Evolutionary conservation across 2,329 filamentous ascomycete genomes (phyloP).

Genomic region (Blastomyces silverae): DNA sequence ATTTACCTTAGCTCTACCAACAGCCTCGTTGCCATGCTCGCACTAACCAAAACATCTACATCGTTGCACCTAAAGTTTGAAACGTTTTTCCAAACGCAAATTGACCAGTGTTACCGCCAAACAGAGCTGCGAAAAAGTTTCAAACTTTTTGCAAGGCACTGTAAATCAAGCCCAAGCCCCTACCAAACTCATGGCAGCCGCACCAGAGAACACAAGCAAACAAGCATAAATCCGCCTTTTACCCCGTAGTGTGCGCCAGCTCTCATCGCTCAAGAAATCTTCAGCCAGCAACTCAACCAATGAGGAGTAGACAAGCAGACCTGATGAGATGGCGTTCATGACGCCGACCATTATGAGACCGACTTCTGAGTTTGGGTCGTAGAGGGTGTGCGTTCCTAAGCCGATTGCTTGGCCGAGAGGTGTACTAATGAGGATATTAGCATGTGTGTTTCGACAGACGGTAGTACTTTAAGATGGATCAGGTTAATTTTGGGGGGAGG

Average conservation of each 20-base stretch:
- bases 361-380: slow-evolving; percentile 64
- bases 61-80: too few species aligned
- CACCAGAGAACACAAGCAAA: slow-evolving; percentile 56
- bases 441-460: neutral
- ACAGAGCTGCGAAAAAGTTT: too few species aligned
- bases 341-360: slow-evolving; percentile 70
- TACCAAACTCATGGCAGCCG: slow-evolving; percentile 62
- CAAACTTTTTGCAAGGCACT: too few species aligned
- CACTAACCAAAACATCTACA: too few species aligned
- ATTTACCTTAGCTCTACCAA: too few species aligned
- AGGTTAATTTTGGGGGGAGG: neutral
- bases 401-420: slow-evolving; percentile 74
- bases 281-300: slow-evolving; percentile 71
- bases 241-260: slow-evolving; percentile 60
- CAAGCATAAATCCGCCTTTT: slow-evolving; percentile 57
- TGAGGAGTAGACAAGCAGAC: slow-evolving; percentile 67
- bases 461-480: neutral
- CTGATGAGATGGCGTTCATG: slow-evolving; percentile 78
- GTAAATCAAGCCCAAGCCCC: slow-evolving; percentile 59
- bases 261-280: slow-evolving; percentile 70
- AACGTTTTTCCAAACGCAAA: too few species aligned
- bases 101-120: too few species aligned
- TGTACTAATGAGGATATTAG: slow-evolving; percentile 47
- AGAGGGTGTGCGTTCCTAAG: slow-evolving; percentile 65
- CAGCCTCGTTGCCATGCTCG: too few species aligned